These are phyloP conservation scores for Lanmaoa rubissima DNA, from an alignment of 768 basidiomycete genomes.

Conservation along the genomic window DNA sequence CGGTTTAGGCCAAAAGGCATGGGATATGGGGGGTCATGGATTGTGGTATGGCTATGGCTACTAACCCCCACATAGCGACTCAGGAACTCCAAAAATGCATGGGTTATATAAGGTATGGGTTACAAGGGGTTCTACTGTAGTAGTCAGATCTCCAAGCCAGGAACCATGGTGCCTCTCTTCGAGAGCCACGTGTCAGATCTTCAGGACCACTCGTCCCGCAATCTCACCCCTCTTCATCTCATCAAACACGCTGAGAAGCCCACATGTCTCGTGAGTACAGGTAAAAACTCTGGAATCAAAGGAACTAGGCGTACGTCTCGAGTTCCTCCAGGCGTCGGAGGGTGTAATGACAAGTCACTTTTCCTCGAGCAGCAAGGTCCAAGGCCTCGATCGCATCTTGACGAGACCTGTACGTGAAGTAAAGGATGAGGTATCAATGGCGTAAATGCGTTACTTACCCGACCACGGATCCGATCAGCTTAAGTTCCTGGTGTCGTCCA, in stretches of 20 bases:
- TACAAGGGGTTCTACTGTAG: too few species aligned
- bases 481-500: constrained; percentile 18
- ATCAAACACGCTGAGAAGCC: constrained; percentile 15
- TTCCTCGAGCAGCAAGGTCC: constrained; percentile 40
- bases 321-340: constrained; percentile 30
- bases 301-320: constrained; percentile 14
- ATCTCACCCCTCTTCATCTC: constrained; percentile 20
- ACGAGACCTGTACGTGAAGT: constrained; percentile 26
- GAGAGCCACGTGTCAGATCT: constrained; percentile 13
- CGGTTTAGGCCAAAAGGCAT: too few species aligned
- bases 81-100: too few species aligned
- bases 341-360: constrained; percentile 36
- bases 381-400: constrained; percentile 50
- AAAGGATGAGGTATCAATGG: background rate
- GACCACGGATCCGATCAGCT: constrained; percentile 17
- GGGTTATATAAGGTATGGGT: too few species aligned
- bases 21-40: too few species aligned
- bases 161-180: too few species aligned
- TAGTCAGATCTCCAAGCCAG: too few species aligned
- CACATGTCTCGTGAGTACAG: background rate
- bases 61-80: too few species aligned
- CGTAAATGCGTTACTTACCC: constrained; percentile 12
- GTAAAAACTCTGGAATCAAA: background rate
- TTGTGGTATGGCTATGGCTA: too few species aligned
- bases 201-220: constrained; percentile 20